Conservation (phyloP, 768 basidiomycete species). For the Pleurotus salmoneostramineus region DNA sequence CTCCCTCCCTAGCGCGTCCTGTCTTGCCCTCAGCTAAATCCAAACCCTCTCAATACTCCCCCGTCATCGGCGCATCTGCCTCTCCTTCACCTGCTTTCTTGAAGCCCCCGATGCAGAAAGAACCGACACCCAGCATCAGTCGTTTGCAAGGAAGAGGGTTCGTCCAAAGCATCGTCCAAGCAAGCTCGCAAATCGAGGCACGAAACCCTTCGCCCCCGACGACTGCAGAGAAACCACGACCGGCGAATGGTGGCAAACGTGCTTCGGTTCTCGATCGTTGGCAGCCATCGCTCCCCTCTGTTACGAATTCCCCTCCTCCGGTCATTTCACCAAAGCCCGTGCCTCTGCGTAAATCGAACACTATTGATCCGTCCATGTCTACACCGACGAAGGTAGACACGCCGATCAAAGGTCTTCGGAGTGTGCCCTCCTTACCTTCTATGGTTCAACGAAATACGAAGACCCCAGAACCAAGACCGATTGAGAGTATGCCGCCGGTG, state of each 20-base stretch:
- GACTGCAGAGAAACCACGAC: slow-evolving; percentile 27
- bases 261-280: slow-evolving; percentile 71
- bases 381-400: slow-evolving; percentile 8
- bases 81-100: slow-evolving; percentile 58
- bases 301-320: slow-evolving; percentile 28
- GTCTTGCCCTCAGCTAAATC: slow-evolving; percentile 47
- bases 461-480: slow-evolving; percentile 14
- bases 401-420: slow-evolving; percentile 23
- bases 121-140: slow-evolving; percentile 79
- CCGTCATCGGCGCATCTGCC: slow-evolving; percentile 37
- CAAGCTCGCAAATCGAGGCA: slow-evolving; percentile 50
- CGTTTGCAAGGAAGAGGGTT: slow-evolving; percentile 82
- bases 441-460: slow-evolving; percentile 20
- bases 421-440: slow-evolving; percentile 37
- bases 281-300: slow-evolving; percentile 37
- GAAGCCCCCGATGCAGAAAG: slow-evolving; percentile 54
- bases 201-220: slow-evolving; percentile 21
- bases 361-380: slow-evolving; percentile 20
- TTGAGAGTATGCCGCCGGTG: slow-evolving; percentile 19
- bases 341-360: slow-evolving; percentile 34
- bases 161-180: slow-evolving; percentile 79
- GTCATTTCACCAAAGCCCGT: slow-evolving; percentile 33
- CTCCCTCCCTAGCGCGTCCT: slow-evolving; percentile 48
- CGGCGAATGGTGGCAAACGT: slow-evolving; percentile 29
- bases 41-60: slow-evolving; percentile 37